These are phyloP conservation scores for Trichosporon sp. DNA, from an alignment of 1,284 basidiomycete genomes.

Conservation along the genomic window DNA sequence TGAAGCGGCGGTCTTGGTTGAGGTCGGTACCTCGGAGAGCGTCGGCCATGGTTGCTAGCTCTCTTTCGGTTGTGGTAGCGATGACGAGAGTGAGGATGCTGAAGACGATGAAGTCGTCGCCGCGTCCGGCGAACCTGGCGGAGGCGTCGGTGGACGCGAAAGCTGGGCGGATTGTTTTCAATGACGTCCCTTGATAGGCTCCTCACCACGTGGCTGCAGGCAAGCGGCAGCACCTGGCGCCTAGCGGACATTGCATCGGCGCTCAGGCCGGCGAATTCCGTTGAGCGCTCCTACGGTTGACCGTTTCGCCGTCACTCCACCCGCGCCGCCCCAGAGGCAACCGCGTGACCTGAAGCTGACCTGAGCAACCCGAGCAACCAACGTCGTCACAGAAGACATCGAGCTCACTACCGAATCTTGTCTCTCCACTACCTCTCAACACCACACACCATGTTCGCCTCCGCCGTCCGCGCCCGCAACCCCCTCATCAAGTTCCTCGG, in stretches of 20 bases:
- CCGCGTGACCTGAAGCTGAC: not conserved
- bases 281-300: conserved; percentile 2
- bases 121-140: too few species aligned
- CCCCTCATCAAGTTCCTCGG: conserved; percentile 81
- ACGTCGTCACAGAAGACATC: not conserved
- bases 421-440: conserved; percentile 6
- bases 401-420: conserved; percentile 5
- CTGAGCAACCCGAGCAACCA: not conserved
- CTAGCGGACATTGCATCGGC: not conserved
- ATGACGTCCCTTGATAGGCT: conserved; percentile 9
- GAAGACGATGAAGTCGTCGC: not conserved
- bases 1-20: conserved; percentile 67
- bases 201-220: not conserved
- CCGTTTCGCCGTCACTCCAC: conserved; percentile 18
- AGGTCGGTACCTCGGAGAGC: conserved; percentile 40
- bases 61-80: not conserved
- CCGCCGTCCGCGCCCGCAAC: conserved; percentile 40
- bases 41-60: conserved; percentile 16
- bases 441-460: conserved; percentile 34
- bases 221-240: not conserved
- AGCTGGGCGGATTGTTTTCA: conserved; percentile 7
- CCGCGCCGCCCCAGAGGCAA: not conserved
- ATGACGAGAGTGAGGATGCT: not conserved
- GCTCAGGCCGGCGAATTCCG: conserved; percentile 17
- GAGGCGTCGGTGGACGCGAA: conserved; percentile 1